Evolutionary conservation across 2,329 filamentous ascomycete genomes (phyloP), one percentile per base, ranked within the genome.

Genomic region (Gremmenia infestans): DNA sequence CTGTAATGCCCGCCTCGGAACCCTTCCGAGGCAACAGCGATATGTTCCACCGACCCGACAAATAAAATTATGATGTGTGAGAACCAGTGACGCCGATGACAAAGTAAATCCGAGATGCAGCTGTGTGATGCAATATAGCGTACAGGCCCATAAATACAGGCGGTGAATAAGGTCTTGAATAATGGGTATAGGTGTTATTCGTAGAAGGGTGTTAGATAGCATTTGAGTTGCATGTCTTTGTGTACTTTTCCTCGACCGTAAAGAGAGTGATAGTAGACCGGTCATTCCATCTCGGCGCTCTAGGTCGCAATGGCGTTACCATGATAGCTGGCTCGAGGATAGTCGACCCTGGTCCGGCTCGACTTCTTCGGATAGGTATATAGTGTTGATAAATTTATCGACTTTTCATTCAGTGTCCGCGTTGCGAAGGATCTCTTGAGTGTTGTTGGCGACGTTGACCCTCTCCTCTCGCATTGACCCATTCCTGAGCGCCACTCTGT

Each of bases 401-500:
- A 51, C 8, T 42, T 9, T 36, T 46, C 46, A 35, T 63, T 70
- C 67, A 69, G 52, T 58, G 60, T 50, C 67, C 66, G 47, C 74
- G 72, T 53, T 74, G 75, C 52, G 67, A 71, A 25, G 76, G 77
- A 65, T 79, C 75, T 54, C 75, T 73, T 9, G 72, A 67, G 42
- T 32, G 22, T 49, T 76, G 76, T 47, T 72, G 73, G 55, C 58
- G 56, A 40, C 58, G 53, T 51, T 49, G 62, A 22, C 71, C 72
- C 64, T 78, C 75, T 56, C 77, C 74, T 55, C 73, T 69, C 4
- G 79, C 76, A 52, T 75, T 73, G 53, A 78, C 62, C 76, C 78
- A 81, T 65, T 81, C 78, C 15, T 77, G 68, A 42, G 78, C 76
- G 47, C 78, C 77, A 48, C 72, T 76, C 60, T 81, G 78, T 61